Evolutionary conservation across 1,139 yeast species (phyloP), one percentile per base, ranked within the genome.

Genomic region (Suhomyces wounanorum): DNA sequence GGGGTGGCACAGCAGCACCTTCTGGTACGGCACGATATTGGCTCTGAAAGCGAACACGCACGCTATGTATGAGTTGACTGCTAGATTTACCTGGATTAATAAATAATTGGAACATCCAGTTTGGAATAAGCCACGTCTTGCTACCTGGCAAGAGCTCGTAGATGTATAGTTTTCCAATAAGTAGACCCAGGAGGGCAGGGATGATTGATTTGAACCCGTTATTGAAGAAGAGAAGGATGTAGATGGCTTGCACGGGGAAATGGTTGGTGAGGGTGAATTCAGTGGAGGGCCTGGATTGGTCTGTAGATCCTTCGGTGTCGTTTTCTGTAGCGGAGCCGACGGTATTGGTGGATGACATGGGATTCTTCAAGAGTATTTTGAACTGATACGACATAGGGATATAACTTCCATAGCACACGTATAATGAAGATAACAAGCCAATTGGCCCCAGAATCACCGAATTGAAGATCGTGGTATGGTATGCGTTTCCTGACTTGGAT

Each of bases 371-470:
- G 38, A 72, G 62, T 21, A 85, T 66, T 57, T 80, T 81, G 66
- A 86, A 84, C 59, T 75, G 74, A 66, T 85, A 87, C 14, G 81
- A 76, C 1, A 79, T 73, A 0, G 96, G 96, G 3, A 86, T 80
- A 53, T 72, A 70, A 13, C 73, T 69, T 40, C 81, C 80, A 63
- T 81, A 84, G 49, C 85, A 79, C 18, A 83, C 78, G 51, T 85
- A 72, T 37, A 87, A 64, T 1, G 87, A 83, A 49, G 86, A 81
- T 8, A 87, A 44, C 0, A 86, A 60, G 0, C 87, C 85, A 36
- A 85, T 72, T 2, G 92, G 90, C 0, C 95, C 95, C 0, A 89
- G 73, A 1, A 62, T 56, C 14, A 72, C 69, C 39, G 68, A 63
- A 56, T 77, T 76, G 55, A 75, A 69, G 1, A 73, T 44, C 1